Evolutionary conservation across 345 rosid species (phyloP).

Genomic region (Sisymbrium altissimum): DNA sequence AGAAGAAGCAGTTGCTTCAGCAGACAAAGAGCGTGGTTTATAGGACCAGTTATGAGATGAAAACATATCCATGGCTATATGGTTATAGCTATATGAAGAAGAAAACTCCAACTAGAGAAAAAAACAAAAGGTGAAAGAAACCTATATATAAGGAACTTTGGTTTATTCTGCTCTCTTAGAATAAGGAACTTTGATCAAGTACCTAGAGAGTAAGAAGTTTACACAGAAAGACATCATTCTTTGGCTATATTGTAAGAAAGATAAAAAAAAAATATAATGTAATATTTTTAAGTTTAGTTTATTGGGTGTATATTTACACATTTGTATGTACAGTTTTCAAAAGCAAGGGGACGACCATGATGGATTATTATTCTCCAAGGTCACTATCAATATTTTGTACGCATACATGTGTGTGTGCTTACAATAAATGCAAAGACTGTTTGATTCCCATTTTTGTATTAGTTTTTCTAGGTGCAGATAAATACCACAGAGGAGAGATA

Average conservation of each 20-base stretch:
- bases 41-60: conserved; percentile 60
- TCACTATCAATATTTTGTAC: conserved; percentile 55
- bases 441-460: conserved; percentile 34
- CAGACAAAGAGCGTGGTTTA: conserved; percentile 57
- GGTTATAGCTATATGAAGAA: conserved; percentile 20
- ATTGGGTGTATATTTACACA: conserved; percentile 14
- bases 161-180: conserved; percentile 39
- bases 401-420: conserved; percentile 30
- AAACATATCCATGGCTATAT: conserved; percentile 42
- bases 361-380: conserved; percentile 67
- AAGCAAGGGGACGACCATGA: conserved; percentile 61
- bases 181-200: conserved; percentile 41
- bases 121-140: conserved; percentile 14
- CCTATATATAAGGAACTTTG: conserved; percentile 40
- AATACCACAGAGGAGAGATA: conserved; percentile 36
- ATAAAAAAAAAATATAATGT: not conserved
- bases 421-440: conserved; percentile 40
- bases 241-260: conserved; percentile 39
- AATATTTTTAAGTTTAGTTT: not conserved
- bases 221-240: conserved; percentile 62
- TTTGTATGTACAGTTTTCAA: conserved; percentile 25
- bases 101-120: conserved; percentile 44
- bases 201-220: conserved; percentile 39
- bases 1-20: conserved; percentile 68
- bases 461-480: conserved; percentile 35